phyloP scores from a whole-genome alignment of 2,329 filamentous ascomycete genomes.

The Cephalotrichum gorgonifer region DNA sequence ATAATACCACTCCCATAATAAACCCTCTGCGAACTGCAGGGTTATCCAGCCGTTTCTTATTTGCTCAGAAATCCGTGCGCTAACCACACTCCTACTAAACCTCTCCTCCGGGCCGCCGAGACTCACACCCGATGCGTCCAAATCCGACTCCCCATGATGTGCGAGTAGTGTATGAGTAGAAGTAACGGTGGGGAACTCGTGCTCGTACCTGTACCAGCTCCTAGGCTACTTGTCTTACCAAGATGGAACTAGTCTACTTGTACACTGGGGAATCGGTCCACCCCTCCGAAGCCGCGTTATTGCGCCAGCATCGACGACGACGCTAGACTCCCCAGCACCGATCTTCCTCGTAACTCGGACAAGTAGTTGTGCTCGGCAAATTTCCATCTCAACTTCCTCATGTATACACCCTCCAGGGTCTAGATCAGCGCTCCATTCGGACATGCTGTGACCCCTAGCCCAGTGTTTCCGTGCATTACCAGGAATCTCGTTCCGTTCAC shows the following conservation, averaged over 20 bases:
- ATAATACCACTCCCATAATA: neutral
- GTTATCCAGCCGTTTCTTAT: neutral
- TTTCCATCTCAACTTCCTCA: neutral
- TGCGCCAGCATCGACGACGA: too few relatives aligned
- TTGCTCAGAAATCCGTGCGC: neutral
- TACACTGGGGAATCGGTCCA: too few relatives aligned
- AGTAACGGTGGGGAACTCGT: too few relatives aligned
- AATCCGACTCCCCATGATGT: neutral
- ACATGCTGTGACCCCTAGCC: constrained; percentile 1
- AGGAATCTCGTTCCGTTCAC: neutral
- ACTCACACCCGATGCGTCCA: neutral
- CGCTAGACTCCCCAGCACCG: too few relatives aligned
- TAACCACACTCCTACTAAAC: neutral
- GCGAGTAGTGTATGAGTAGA: too few relatives aligned
- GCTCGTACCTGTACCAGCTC: too few relatives aligned
- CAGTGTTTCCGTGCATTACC: neutral
- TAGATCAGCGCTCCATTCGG: neutral
- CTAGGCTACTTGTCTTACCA: too few relatives aligned
- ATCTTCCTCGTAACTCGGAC: neutral
- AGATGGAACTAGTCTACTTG: too few relatives aligned
- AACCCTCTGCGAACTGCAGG: neutral
- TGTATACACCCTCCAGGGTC: neutral
- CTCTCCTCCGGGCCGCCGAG: neutral
- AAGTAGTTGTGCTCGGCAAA: too few relatives aligned
- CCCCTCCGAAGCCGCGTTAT: too few relatives aligned